Conservation (phyloP, 1,284 basidiomycete genomes). For the Quambalaria eucalypti region DNA sequence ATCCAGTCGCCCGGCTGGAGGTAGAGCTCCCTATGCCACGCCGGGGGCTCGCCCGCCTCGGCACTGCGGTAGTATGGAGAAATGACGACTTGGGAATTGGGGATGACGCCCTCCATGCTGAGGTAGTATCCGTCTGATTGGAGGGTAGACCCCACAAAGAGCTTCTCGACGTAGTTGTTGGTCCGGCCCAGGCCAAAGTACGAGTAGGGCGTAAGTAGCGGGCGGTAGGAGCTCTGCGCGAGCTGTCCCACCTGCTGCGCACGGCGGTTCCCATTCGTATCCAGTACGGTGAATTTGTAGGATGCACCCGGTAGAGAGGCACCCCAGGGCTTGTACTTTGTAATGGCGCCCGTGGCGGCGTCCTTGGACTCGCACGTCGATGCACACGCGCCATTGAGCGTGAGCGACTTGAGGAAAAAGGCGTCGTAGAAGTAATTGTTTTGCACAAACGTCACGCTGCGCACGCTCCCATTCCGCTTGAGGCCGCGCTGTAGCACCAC, state of each 20-base stretch:
- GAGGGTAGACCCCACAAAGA: slow-evolving; percentile 50
- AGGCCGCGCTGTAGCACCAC: slow-evolving; percentile 67
- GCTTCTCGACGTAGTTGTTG: slow-evolving; percentile 93
- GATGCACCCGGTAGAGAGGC: slow-evolving; percentile 87
- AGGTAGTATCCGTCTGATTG: slow-evolving; percentile 59
- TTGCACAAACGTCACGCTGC: slow-evolving; percentile 67
- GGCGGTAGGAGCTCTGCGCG: slow-evolving; percentile 80
- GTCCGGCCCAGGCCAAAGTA: slow-evolving; percentile 95
- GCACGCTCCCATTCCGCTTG: slow-evolving; percentile 15
- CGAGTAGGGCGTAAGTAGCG: slow-evolving; percentile 79
- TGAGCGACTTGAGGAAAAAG: slow-evolving; percentile 90
- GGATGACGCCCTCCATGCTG: slow-evolving; percentile 90
- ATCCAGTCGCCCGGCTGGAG: slow-evolving; percentile 94
- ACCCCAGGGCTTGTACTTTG: slow-evolving; percentile 68
- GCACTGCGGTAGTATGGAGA: slow-evolving; percentile 56
- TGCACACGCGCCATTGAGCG: slow-evolving; percentile 49
- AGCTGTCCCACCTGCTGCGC: slow-evolving; percentile 90
- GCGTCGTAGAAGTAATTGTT: slow-evolving; percentile 99
- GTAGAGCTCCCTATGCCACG: slow-evolving; percentile 83
- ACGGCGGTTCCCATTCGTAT: slow-evolving; percentile 77
- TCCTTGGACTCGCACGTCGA: slow-evolving; percentile 50
- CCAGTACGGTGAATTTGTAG: slow-evolving; percentile 93
- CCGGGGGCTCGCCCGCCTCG: slow-evolving; percentile 24
- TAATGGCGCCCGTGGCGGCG: slow-evolving; percentile 59
- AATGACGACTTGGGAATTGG: slow-evolving; percentile 94